A percentile compares a stretch with the other conserved stretches of the same genome.
These are phyloP conservation scores for Primulina eburnea DNA, from an alignment of 257 asterid genomes.

Conservation along the genomic window DNA sequence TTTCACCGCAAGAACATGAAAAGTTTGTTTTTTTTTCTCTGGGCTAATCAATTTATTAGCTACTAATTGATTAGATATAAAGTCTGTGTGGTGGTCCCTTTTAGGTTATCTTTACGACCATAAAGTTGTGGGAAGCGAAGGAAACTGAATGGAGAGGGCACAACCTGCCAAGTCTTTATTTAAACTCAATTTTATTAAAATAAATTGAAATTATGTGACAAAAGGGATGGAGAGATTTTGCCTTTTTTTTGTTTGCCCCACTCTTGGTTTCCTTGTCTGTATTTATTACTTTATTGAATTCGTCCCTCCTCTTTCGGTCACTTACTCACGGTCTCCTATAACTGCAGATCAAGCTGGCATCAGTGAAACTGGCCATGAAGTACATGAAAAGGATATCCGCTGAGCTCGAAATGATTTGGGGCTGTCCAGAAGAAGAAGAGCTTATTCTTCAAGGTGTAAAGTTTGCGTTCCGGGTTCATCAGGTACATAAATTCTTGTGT, in stretches of 20 bases:
- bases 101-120: slow-evolving; percentile 29
- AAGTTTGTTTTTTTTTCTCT: background rate
- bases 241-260: slow-evolving; percentile 27
- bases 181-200: background rate
- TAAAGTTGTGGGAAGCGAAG: slow-evolving; percentile 27
- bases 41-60: slow-evolving; percentile 20
- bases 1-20: background rate
- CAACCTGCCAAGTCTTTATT: slow-evolving; percentile 9
- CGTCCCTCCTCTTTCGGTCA: background rate
- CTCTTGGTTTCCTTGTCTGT: slow-evolving; percentile 22
- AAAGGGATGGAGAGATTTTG: slow-evolving; percentile 22
- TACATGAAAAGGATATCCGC: slow-evolving; percentile 64
- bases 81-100: slow-evolving; percentile 36
- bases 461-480: slow-evolving; percentile 52
- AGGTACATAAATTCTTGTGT: slow-evolving; percentile 36
- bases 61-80: slow-evolving; percentile 13
- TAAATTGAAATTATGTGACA: slow-evolving; percentile 32
- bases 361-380: slow-evolving; percentile 61
- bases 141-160: slow-evolving; percentile 7
- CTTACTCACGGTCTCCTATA: background rate
- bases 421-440: slow-evolving; percentile 35
- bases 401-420: slow-evolving; percentile 54
- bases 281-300: slow-evolving; percentile 13
- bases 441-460: slow-evolving; percentile 39
- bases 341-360: slow-evolving; percentile 66